Percentiles rank a stretch among this genome's conserved stretches.
Evolutionary conservation across 345 rosid genomes (phyloP).

Genomic region (Schrenkiella parvula): DNA sequence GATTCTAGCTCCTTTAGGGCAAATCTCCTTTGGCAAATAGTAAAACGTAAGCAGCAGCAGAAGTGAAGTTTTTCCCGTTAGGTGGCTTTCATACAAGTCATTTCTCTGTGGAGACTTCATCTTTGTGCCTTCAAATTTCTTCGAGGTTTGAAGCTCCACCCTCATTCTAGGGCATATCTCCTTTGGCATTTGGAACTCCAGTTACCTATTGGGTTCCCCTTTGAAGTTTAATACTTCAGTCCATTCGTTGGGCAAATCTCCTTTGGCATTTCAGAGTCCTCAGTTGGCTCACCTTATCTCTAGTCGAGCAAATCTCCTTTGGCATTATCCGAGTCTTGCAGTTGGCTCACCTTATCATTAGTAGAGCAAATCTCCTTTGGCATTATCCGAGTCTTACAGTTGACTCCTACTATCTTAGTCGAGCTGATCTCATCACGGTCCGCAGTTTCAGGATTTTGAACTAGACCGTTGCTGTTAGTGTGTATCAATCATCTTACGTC

Average conservation of each 20-base stretch:
- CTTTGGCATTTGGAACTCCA: slow-evolving; percentile 39
- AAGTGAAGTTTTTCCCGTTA: slow-evolving; percentile 19
- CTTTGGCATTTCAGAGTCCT: slow-evolving; percentile 42
- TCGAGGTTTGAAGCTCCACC: slow-evolving; percentile 27
- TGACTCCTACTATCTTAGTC: slow-evolving; percentile 26
- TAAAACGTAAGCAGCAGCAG: not conserved
- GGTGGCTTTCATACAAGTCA: slow-evolving; percentile 31
- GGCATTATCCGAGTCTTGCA: slow-evolving; percentile 33
- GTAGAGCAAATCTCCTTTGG: slow-evolving; percentile 54
- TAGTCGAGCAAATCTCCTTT: slow-evolving; percentile 45
- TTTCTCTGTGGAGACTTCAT: slow-evolving; percentile 26
- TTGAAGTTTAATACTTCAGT: slow-evolving; percentile 40
- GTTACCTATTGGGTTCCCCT: slow-evolving; percentile 25
- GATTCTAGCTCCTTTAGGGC: slow-evolving; percentile 37
- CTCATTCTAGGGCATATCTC: slow-evolving; percentile 44
- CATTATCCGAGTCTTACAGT: slow-evolving; percentile 31
- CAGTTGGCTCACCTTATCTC: slow-evolving; percentile 35
- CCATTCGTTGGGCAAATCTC: slow-evolving; percentile 47
- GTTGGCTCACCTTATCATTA: slow-evolving; percentile 33
- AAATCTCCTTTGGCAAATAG: slow-evolving; percentile 54
- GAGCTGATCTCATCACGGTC: slow-evolving; percentile 30
- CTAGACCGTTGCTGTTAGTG: not conserved
- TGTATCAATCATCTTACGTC: not conserved
- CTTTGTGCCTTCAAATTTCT: slow-evolving; percentile 13
- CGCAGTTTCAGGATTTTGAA: slow-evolving; percentile 1